Evolutionary conservation across 2,329 filamentous ascomycete genomes (phyloP).

Genomic region (Echinosphaeria canescens): DNA sequence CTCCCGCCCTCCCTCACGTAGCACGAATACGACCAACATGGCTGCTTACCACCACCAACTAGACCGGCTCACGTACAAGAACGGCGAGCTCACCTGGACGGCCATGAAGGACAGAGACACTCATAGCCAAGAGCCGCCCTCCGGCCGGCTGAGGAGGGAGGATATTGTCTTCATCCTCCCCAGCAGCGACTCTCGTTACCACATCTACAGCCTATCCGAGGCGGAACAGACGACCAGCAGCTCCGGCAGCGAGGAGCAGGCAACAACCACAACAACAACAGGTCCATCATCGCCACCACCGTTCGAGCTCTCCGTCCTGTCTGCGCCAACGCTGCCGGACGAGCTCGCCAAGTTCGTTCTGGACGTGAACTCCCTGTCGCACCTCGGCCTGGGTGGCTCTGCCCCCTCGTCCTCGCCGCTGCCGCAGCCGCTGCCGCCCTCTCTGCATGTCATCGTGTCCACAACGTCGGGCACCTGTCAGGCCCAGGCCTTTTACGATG

Average conservation of each 20-base stretch:
- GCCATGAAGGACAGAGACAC: conserved; percentile 1
- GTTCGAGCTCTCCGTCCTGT: conserved; percentile 4
- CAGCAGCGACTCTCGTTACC: conserved; percentile 2
- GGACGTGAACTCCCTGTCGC: too few relatives aligned
- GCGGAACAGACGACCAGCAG: not conserved
- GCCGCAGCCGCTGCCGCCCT: too few relatives aligned
- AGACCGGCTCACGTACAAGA: conserved; percentile 1
- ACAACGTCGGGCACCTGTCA: conserved; percentile 39
- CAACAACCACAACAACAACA: too few relatives aligned
- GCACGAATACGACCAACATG: too few relatives aligned
- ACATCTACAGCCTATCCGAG: conserved; percentile 6
- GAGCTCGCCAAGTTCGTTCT: conserved; percentile 13
- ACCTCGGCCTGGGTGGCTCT: too few relatives aligned
- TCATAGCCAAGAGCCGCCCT: not conserved
- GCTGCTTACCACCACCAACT: too few relatives aligned
- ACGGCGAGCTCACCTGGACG: conserved; percentile 4
- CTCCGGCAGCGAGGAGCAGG: too few relatives aligned
- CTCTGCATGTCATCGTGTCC: conserved; percentile 45
- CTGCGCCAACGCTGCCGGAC: conserved; percentile 13
- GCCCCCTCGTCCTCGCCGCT: too few relatives aligned
- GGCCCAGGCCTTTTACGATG: conserved; percentile 30
- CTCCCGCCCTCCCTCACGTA: too few relatives aligned
- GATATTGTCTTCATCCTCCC: conserved; percentile 8
- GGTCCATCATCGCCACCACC: too few relatives aligned
- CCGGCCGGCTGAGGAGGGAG: conserved; percentile 2